phyloP scores from a whole-genome alignment of 2,329 filamentous ascomycete genomes.

The Aspergillus amoenus region DNA sequence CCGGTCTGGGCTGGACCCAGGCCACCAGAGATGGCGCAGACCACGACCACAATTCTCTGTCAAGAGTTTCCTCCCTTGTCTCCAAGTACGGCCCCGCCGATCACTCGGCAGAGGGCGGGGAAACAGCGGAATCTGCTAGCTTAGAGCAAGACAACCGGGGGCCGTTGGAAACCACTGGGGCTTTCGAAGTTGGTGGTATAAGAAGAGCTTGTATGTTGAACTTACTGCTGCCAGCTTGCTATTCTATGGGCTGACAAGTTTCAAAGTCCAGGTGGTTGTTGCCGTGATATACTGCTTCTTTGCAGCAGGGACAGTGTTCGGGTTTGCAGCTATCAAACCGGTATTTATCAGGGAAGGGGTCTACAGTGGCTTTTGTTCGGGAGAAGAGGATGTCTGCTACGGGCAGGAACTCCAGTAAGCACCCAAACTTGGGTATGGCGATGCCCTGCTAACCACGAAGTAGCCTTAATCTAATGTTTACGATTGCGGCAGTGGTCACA shows the following conservation, averaged over 20 bases:
- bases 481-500: conserved; percentile 79
- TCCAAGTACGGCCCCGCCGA: conserved; percentile 21
- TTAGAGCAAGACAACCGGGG: conserved; percentile 18
- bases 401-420: conserved; percentile 56
- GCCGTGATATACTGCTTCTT: conserved; percentile 74
- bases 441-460: neutral
- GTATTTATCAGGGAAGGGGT: conserved; percentile 73
- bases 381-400: conserved; percentile 56
- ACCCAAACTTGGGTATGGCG: neutral
- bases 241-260: conserved; percentile 4
- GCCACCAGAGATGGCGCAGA: conserved; percentile 26
- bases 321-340: conserved; percentile 80
- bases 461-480: conserved; percentile 87
- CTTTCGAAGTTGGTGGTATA: conserved; percentile 55
- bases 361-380: conserved; percentile 64
- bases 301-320: conserved; percentile 77
- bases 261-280: conserved; percentile 64
- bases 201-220: conserved; percentile 53
- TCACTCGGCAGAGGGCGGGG: conserved; percentile 12
- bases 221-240: neutral
- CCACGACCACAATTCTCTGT: conserved; percentile 28
- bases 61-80: conserved; percentile 20
- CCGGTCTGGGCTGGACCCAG: conserved; percentile 39
- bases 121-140: conserved; percentile 9
- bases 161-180: conserved; percentile 34